Base-by-base conservation (phyloP, 2,329 filamentous ascomycete species). In the Neofusicoccum sp. region DNA sequence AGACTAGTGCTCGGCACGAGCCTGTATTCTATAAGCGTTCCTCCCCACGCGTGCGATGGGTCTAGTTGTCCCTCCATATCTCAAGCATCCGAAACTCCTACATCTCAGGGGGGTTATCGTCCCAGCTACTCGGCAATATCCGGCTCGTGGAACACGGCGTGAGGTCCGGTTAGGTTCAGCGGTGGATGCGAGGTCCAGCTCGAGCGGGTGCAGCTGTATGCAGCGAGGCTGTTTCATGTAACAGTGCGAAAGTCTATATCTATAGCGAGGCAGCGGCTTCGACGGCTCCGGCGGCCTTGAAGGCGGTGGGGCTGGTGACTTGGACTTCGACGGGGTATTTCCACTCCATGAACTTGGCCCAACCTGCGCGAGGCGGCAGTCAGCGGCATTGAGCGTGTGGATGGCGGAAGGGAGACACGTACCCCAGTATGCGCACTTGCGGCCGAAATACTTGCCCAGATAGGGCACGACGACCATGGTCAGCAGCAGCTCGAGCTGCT, bases 341-440 rank as follows among this genome's bases (percentile, higher is more conserved):
- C 93, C 92, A 98, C 74, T 91, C 86, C 93, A 97, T 97, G 73
- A 92, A 96, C 70, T 89, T 87, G 24, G 88, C 89, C 93, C 93
- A 97, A 67, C 91, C 93, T 96, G 67, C 44, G n/a, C n/a, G n/a
- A 63, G 2, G n/a, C 1, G 7, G 8, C 26, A 8, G 57, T 71
- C 61, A 73, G 72, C 59, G 62, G 11, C 24, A 24, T 9, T 34
- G 45, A 31, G 12, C 26, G 20, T 41, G 24, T 30, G 6, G 20
- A 9, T 49, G n/a, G 5, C 5, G 45, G 20, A 48, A 11, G 20
- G n/a, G 20, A 62, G 26, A 24, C 43, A 81, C 89, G 74, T 82
- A 97, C 93, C 91, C 91, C 92, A 97, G 73, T 96, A 97, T 62
- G 93, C 93, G 79, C 93, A 96, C 76, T 91, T 96, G 74, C 95